These are phyloP conservation scores for Phytopythium delawarense DNA, from an alignment of 352 stramenopile species.

Conservation along the genomic window DNA sequence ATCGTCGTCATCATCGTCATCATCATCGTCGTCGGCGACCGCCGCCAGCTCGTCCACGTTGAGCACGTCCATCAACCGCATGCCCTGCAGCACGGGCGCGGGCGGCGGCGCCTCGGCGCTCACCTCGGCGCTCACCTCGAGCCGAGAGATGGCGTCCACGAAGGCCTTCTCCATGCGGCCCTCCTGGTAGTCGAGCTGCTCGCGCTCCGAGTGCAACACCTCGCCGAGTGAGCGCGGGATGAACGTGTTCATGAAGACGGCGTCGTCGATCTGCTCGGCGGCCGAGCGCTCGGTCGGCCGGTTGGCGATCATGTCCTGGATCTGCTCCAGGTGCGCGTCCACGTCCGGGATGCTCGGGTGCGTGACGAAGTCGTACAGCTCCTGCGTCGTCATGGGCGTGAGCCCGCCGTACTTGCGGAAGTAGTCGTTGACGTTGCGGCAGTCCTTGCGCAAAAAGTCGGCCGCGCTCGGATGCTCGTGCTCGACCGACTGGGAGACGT, in stretches of 20 bases:
- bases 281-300: constrained; percentile 55
- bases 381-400: constrained; percentile 92
- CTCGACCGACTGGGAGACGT: constrained; percentile 98
- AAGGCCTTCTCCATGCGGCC: constrained; percentile 85
- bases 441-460: constrained; percentile 98
- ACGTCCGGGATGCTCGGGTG: constrained; percentile 64
- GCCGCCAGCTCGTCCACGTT: constrained; percentile 54
- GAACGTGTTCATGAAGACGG: constrained; percentile 92
- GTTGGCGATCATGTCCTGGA: constrained; percentile 87
- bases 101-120: constrained; percentile 15
- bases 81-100: constrained; percentile 22
- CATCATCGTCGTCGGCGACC: constrained; percentile 22
- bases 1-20: constrained; percentile 46
- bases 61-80: constrained; percentile 70
- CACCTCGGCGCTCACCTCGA: constrained; percentile 51
- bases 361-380: constrained; percentile 97
- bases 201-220: constrained; percentile 85
- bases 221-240: constrained; percentile 95
- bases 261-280: constrained; percentile 90
- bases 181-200: constrained; percentile 83
- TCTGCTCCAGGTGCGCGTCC: constrained; percentile 81
- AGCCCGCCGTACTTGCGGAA: constrained; percentile 90
- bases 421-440: constrained; percentile 96
- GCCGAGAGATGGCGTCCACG: constrained; percentile 68
- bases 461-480: constrained; percentile 96